Percentiles rank a stretch among this genome's conserved stretches.
These are phyloP conservation scores for Periconia digitata DNA, from an alignment of 2,329 filamentous ascomycete species.

Conservation along the genomic window DNA sequence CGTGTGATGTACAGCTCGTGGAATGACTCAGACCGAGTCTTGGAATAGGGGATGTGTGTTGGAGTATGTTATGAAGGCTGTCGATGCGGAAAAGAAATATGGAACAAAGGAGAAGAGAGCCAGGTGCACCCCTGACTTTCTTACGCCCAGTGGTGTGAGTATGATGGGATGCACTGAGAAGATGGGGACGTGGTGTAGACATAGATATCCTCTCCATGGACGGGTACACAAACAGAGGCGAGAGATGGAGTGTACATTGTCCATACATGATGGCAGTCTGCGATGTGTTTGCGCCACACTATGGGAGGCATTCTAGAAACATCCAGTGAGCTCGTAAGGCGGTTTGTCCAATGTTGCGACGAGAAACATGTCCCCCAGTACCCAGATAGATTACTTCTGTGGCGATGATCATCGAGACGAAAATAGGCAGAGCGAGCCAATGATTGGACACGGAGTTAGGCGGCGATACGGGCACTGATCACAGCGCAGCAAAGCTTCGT, in stretches of 20 bases:
- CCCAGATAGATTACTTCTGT: constrained; percentile 10
- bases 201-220: too few relatives aligned
- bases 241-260: neutral
- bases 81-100: neutral
- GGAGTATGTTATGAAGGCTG: too few relatives aligned
- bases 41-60: neutral
- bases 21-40: neutral
- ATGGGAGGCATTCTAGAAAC: constrained; percentile 21
- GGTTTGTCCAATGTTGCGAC: too few relatives aligned
- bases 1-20: neutral
- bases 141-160: neutral
- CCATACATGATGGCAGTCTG: too few relatives aligned
- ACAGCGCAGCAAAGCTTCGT: constrained; percentile 17
- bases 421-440: constrained; percentile 13
- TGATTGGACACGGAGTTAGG: constrained; percentile 30
- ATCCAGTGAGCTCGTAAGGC: constrained; percentile 13
- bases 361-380: too few relatives aligned
- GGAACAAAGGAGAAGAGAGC: neutral
- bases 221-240: neutral
- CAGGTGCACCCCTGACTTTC: neutral
- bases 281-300: constrained; percentile 12
- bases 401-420: constrained; percentile 19
- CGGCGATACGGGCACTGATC: constrained; percentile 21
- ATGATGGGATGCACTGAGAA: neutral
- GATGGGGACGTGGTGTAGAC: neutral